Conservation (phyloP, 768 basidiomycete genomes). For the Gloeophyllum trabeum region DNA sequence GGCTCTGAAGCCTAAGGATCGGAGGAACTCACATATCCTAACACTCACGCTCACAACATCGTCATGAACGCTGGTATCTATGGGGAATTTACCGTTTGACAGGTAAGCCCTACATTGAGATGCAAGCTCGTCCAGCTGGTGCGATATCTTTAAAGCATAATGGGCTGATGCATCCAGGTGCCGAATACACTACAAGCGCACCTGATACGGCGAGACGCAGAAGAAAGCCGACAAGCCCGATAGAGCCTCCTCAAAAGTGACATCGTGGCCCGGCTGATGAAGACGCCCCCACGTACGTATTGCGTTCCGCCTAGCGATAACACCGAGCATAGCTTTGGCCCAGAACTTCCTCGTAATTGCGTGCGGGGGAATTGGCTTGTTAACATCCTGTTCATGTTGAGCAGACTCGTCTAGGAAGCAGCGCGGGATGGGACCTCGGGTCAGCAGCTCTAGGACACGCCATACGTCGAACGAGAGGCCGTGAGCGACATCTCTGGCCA, state of each 20-base stretch:
- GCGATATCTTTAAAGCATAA: constrained; percentile 23
- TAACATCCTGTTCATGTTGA: background rate
- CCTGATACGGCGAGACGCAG: constrained; percentile 30
- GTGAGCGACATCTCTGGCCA: constrained; percentile 26
- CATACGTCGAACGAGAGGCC: constrained; percentile 40
- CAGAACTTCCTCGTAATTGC: constrained; percentile 36
- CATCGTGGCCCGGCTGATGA: background rate
- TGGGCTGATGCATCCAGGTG: background rate
- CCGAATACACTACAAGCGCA: constrained; percentile 10
- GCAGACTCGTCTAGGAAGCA: constrained; percentile 12
- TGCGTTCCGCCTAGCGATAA: constrained; percentile 31
- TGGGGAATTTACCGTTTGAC: constrained; percentile 11
- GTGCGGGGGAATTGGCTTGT: constrained; percentile 11
- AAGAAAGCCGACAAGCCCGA: constrained; percentile 43
- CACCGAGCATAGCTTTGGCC: constrained; percentile 31
- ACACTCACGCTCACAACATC: constrained; percentile 24
- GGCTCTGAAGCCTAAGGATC: constrained; percentile 32
- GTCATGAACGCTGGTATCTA: constrained; percentile 19
- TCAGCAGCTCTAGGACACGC: constrained; percentile 36
- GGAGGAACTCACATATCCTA: constrained; percentile 40
- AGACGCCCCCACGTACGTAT: constrained; percentile 25
- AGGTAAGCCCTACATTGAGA: constrained; percentile 29
- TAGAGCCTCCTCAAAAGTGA: constrained; percentile 33
- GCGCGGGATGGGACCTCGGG: constrained; percentile 23
- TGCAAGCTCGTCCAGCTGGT: constrained; percentile 27